A percentile compares a stretch with the other conserved stretches of the same genome.
Evolutionary conservation across 2,329 filamentous ascomycete genomes (phyloP).

Genomic region (Podosphaera leucotricha): DNA sequence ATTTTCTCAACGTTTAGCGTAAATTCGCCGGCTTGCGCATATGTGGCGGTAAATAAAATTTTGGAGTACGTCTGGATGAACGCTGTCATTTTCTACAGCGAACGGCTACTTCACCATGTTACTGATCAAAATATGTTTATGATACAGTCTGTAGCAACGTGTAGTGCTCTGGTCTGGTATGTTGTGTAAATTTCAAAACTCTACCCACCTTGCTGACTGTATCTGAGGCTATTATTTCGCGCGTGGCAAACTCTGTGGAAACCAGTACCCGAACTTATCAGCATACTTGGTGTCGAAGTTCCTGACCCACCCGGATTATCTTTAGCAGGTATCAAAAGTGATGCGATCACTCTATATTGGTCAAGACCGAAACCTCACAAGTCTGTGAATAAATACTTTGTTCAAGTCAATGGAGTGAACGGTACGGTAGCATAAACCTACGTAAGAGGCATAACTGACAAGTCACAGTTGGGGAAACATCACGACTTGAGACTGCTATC

Average conservation of each 20-base stretch:
- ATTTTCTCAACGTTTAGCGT: not conserved
- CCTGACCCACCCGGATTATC: slow-evolving; percentile 76
- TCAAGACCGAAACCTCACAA: slow-evolving; percentile 42
- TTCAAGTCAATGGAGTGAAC: slow-evolving; percentile 83
- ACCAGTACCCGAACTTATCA: slow-evolving; percentile 73
- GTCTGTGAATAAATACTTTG: slow-evolving; percentile 56
- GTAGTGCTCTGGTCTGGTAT: slow-evolving; percentile 14
- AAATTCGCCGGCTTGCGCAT: not conserved
- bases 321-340: slow-evolving; percentile 66
- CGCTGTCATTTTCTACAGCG: slow-evolving; percentile 13
- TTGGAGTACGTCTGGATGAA: slow-evolving; percentile 12
- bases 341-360: slow-evolving; percentile 82
- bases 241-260: slow-evolving; percentile 77
- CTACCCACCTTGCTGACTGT: slow-evolving; percentile 4
- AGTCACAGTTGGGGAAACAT: slow-evolving; percentile 55
- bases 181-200: slow-evolving; percentile 1
- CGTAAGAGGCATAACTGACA: slow-evolving; percentile 6
- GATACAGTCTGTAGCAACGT: slow-evolving; percentile 15
- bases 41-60: not conserved
- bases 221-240: slow-evolving; percentile 52
- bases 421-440: slow-evolving; percentile 24
- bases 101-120: slow-evolving; percentile 16
- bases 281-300: slow-evolving; percentile 80
- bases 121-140: slow-evolving; percentile 14
- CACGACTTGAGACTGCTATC: slow-evolving; percentile 61